A percentile compares a stretch with the other conserved stretches of the same genome.
Conservation (phyloP, 2,329 filamentous ascomycete genomes). For the Geoglossum cookeanum region DNA sequence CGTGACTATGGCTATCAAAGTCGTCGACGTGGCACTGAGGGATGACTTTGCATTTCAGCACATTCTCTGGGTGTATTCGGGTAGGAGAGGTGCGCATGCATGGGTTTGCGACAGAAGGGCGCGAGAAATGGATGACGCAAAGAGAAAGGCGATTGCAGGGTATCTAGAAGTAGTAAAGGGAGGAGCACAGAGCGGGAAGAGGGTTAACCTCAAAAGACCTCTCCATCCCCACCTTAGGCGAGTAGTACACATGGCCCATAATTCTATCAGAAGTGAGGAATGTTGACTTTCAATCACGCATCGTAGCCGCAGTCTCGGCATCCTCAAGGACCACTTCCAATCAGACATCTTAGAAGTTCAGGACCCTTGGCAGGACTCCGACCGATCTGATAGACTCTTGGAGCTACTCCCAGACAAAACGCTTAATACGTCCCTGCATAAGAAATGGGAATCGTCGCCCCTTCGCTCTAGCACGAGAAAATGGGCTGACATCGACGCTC, state of each 20-base stretch:
- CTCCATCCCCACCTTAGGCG: constrained; percentile 75
- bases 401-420: constrained; percentile 65
- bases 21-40: constrained; percentile 66
- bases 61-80: constrained; percentile 97
- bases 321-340: constrained; percentile 70
- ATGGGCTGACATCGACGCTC: constrained; percentile 81
- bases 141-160: constrained; percentile 64
- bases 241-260: constrained; percentile 13
- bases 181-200: constrained; percentile 69
- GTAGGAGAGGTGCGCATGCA: constrained; percentile 86
- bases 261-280: not conserved
- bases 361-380: constrained; percentile 59
- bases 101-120: constrained; percentile 93
- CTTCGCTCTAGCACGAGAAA: constrained; percentile 59
- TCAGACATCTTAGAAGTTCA: constrained; percentile 65
- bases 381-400: constrained; percentile 59
- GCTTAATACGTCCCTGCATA: constrained; percentile 59
- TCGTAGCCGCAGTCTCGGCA: constrained; percentile 57
- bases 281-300: not conserved
- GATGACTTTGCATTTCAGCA: constrained; percentile 96
- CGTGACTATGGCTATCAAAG: constrained; percentile 94
- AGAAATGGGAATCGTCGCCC: constrained; percentile 80
- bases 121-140: constrained; percentile 66
- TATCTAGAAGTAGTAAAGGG: constrained; percentile 86
- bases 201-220: constrained; percentile 65